phyloP scores from a whole-genome alignment of 2,329 filamentous ascomycete species.

The Arthrobotrys megalospora region DNA sequence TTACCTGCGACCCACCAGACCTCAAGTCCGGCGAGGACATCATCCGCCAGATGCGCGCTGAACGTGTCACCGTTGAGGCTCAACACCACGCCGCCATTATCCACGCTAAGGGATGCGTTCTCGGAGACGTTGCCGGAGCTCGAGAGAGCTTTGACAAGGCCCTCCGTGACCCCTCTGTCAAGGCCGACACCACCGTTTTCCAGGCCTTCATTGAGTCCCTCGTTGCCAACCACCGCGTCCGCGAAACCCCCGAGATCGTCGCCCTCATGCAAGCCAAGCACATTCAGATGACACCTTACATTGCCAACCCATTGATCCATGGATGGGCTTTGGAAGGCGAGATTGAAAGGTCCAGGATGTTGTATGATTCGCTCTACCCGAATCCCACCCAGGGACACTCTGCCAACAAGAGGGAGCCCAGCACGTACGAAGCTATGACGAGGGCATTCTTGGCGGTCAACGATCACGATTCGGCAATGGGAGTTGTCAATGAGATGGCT shows the following conservation, averaged over 20 bases:
- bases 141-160: constrained; percentile 86
- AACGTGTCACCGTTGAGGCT: constrained; percentile 84
- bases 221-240: constrained; percentile 91
- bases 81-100: constrained; percentile 97
- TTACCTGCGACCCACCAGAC: constrained; percentile 90
- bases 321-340: constrained; percentile 91
- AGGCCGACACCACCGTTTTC: constrained; percentile 87
- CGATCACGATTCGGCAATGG: constrained; percentile 81
- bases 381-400: constrained; percentile 25
- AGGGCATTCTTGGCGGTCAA: constrained; percentile 89
- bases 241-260: constrained; percentile 81
- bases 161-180: constrained; percentile 76
- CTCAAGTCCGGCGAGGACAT: constrained; percentile 89
- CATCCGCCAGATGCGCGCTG: constrained; percentile 81
- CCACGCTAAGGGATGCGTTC: constrained; percentile 93
- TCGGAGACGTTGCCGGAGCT: constrained; percentile 90
- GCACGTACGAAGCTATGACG: constrained; percentile 99
- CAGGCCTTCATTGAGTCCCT: constrained; percentile 97
- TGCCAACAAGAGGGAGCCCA: constrained; percentile 82
- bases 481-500: constrained; percentile 89
- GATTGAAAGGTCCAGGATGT: constrained; percentile 81
- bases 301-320: constrained; percentile 97
- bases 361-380: constrained; percentile 80
- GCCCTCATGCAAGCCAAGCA: constrained; percentile 79
- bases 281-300: constrained; percentile 94